phyloP scores from a whole-genome alignment of 495 filamentous ascomycete species.

The Achaetomiella virescens region DNA sequence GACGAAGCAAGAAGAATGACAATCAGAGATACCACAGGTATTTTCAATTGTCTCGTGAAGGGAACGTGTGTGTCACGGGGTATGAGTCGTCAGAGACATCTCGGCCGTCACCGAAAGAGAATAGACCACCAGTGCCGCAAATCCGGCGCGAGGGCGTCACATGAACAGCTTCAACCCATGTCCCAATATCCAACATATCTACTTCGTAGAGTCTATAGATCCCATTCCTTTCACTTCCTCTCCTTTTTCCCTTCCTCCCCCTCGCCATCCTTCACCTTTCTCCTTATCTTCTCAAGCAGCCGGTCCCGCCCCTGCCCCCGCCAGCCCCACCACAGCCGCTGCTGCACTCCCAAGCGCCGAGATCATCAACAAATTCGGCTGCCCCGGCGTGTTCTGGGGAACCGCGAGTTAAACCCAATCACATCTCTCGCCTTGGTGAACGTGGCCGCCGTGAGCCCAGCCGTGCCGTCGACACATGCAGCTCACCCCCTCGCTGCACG shows the following conservation, averaged over 20 bases:
- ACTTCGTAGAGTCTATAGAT: too few species aligned
- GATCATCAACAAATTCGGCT: conserved; percentile 45
- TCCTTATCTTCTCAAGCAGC: background rate
- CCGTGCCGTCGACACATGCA: conserved; percentile 49
- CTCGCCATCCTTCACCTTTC: background rate
- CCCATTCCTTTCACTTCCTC: too few species aligned
- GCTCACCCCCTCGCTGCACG: conserved; percentile 58
- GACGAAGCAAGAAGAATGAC: too few species aligned
- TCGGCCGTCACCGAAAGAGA: too few species aligned
- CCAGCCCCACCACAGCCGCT: conserved; percentile 7
- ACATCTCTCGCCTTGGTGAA: conserved; percentile 52
- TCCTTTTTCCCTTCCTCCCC: background rate
- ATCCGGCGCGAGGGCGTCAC: too few species aligned
- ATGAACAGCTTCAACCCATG: too few species aligned
- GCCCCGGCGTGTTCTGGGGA: conserved; percentile 53
- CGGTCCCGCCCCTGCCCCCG: background rate
- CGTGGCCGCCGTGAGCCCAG: conserved; percentile 47
- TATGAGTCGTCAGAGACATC: too few species aligned
- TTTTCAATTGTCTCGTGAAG: too few species aligned
- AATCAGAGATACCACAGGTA: too few species aligned
- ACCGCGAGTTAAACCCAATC: conserved; percentile 59
- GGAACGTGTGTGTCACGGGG: too few species aligned
- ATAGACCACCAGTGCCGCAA: too few species aligned
- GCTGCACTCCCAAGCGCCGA: conserved; percentile 11
- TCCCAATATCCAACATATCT: too few species aligned